Evolutionary conservation across 768 basidiomycete genomes (phyloP), one percentile per base, ranked within the genome.

Genomic region (Auriculariales sp.): DNA sequence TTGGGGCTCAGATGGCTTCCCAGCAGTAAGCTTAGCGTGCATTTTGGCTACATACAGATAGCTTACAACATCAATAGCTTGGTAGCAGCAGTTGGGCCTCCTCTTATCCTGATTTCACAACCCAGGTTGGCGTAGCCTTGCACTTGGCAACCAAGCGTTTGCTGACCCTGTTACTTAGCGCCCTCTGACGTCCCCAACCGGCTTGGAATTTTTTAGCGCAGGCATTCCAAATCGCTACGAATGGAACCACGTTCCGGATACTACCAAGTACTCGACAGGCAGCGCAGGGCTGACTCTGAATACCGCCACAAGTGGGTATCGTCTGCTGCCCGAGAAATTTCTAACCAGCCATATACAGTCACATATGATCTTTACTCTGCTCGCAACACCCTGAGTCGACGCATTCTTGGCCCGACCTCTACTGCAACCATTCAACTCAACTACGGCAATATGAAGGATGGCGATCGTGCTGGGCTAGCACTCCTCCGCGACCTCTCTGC

Each of bases 341-440:
- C n/a, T n/a, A n/a, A n/a, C n/a, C n/a, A n/a, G n/a, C n/a, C 35
- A 6, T 15, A 15, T 6, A 36, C 10, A 15, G 11, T 49, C 4
- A 52, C 27, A 11, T 4, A 49, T 33, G 50, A 52, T 34, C 46
- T 52, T 17, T 52, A 52, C 25, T 31, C 47, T 9, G 51, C 51
- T 17, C 51, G 51, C 15, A 52, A 52, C 46, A 52, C 51, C 3
- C 47, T 52, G 27, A 48, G 48, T 12, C 51, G 49, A 14, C 51
- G 51, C 30, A 52, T 52, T 28, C 51, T 35, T 12, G 48, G 51
- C 3, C 51, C 46, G 25, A 19, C 22, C 10, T 52, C 48, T 22
- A 52, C 51, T 14, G 51, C 49, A 15, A 52, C 51, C 10, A 49
- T 52, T 33, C 33, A 31, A 22, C 29, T 52, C 14, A 28, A 52